These are phyloP conservation scores for Cladophialophora bantiana DNA, from an alignment of 2,329 filamentous ascomycete genomes.

Conservation along the genomic window DNA sequence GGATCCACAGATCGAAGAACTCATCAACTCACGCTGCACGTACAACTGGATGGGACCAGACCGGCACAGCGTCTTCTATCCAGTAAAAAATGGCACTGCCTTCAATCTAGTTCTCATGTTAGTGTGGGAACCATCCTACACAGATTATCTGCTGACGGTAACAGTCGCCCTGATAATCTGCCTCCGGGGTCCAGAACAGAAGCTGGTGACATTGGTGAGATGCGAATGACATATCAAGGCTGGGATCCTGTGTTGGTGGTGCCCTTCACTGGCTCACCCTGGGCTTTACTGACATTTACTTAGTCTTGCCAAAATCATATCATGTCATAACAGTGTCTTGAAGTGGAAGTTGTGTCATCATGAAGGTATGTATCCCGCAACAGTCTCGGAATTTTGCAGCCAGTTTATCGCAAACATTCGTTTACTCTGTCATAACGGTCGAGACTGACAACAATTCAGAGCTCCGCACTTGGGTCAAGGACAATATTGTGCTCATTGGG, in stretches of 20 bases:
- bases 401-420: not conserved
- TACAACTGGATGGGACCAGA: constrained; percentile 27
- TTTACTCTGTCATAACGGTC: not conserved
- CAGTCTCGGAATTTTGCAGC: not conserved
- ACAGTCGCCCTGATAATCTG: constrained; percentile 23
- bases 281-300: not conserved
- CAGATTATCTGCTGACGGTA: not conserved
- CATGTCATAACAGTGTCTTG: constrained; percentile 21
- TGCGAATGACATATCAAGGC: constrained; percentile 25
- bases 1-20: constrained; percentile 21
- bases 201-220: constrained; percentile 15
- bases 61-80: constrained; percentile 26
- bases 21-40: constrained; percentile 21
- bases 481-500: constrained; percentile 53
- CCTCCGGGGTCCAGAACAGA: constrained; percentile 15
- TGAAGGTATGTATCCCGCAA: constrained; percentile 10
- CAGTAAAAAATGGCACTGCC: constrained; percentile 10
- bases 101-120: constrained; percentile 28
- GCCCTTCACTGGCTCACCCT: not conserved
- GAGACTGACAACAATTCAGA: not conserved
- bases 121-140: not conserved
- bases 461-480: constrained; percentile 35
- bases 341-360: constrained; percentile 31
- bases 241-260: constrained; percentile 26
- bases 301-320: constrained; percentile 28